phyloP scores from a whole-genome alignment of 352 stramenopile species.

The Blastocystis sp. region DNA sequence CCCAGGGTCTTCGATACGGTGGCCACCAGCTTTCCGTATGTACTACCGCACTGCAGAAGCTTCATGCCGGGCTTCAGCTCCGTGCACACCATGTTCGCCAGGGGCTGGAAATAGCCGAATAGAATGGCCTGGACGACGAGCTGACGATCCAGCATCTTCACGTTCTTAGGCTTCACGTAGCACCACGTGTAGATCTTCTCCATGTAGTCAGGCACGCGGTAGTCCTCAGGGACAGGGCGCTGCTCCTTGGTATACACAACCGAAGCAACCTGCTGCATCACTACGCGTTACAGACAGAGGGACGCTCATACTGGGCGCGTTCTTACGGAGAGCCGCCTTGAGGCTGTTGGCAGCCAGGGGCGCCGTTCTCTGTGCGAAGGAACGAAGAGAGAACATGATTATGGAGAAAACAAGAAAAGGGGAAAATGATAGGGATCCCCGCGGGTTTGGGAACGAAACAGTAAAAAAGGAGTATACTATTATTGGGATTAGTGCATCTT shows the following conservation, averaged over 20 bases:
- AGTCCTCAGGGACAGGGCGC: constrained; percentile 42
- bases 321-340: not conserved
- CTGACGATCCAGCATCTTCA: constrained; percentile 55
- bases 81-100: constrained; percentile 43
- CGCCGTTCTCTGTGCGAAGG: constrained; percentile 1
- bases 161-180: constrained; percentile 53
- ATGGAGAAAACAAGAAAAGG: too few relatives aligned
- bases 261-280: constrained; percentile 8
- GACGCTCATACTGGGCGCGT: not conserved
- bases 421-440: too few relatives aligned
- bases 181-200: constrained; percentile 55
- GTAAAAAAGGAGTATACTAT: too few relatives aligned
- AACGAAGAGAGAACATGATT: not conserved
- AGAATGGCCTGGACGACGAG: constrained; percentile 47
- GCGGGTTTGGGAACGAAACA: too few relatives aligned
- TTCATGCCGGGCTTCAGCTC: constrained; percentile 41
- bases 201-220: constrained; percentile 40
- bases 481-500: not conserved
- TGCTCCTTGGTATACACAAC: constrained; percentile 54
- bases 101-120: constrained; percentile 51
- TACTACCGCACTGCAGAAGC: constrained; percentile 35
- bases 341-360: not conserved
- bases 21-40: constrained; percentile 26
- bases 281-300: not conserved
- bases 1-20: constrained; percentile 46